Evolutionary conservation across 768 basidiomycete species (phyloP), one percentile per base, ranked within the genome.

Genomic region (Kockovaella imperatae): DNA sequence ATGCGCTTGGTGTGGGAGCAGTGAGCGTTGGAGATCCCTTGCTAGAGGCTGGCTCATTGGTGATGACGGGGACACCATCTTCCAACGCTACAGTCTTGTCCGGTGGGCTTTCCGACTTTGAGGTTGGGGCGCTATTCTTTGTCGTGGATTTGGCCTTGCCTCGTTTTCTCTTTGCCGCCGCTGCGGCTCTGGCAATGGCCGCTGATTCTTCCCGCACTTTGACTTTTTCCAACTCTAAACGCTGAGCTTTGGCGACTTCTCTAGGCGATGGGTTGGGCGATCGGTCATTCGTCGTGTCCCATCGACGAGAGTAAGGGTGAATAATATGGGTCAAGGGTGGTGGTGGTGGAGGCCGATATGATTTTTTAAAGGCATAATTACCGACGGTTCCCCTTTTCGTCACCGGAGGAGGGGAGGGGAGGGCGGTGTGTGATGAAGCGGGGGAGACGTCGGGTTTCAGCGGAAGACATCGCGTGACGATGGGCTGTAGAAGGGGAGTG

Each of bases 401-500:
- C n/a, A n/a, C n/a, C n/a, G n/a, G n/a, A 20, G 20, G 10, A 18
- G 46, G 36, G 5, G 43, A 45, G 25, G 43, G n/a, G 20, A 30
- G 10, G 29, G 43, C 28, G 26, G 43, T 34, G 10, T 11, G 10
- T 8, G 8, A 10, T 18, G 25, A 23, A 8, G 48, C 5, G 28
- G 48, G 13, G n/a, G n/a, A n/a, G n/a, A n/a, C n/a, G n/a, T n/a
- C n/a, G 7, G 40, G 23, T 28, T 42, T 23, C n/a, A n/a, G n/a
- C 0, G 48, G 35, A 20, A 50, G 44, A 34, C 56, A 57, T 35
- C 56, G 40, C 11, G 35, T 24, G 40, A 57, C 52, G 44, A 57
- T 53, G 2, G 56, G 56, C 21, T 29, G 44, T 4, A 57, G 35
- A 4, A 57, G 42, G 5, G 56, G 56, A 13, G 56, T 57, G 40